Base-by-base conservation (phyloP, 257 asterid genomes). In the Salvia hispanica region DNA sequence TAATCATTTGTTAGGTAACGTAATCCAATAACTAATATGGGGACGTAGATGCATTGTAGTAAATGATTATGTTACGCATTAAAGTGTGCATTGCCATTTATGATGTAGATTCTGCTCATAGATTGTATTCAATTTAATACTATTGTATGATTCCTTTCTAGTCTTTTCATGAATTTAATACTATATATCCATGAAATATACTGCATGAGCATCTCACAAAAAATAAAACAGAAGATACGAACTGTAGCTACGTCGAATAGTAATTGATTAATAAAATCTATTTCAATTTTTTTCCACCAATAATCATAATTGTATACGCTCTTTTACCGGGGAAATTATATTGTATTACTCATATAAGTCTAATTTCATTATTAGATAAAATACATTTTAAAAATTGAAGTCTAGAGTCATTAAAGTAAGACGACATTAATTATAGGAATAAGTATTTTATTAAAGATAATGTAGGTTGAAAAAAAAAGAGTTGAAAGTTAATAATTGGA, bases 1-100 rank as follows among this genome's bases (percentile, higher is more conserved):
- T 76, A 70, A 80, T 80, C 79, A 76, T 79, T 79, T 65, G 81
- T 36, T 59, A 62, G 58, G 31, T 18, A 57, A 48, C 39, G 37
- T 74, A 77, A 66, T 47, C 75, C 57, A 63, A 51, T 51, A 9
- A 67, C 14, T 10, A 12, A 11, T 69, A 28, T 15, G 9, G 67
- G 54, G 54, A 45, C 67, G 67, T 45, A 62, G 56, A 62, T 62
- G 55, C 67, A 62, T 25, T 61, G 37, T 60, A 25, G 31, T 25
- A 25, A 25, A 16, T 59, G 9, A 37, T 58, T 36, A 14, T 37
- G 31, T 14, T 58, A 39, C 25, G 15, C 25, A 33, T 33, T 2
- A 57, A 57, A 25, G 31, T 25, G 31, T 25, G 5, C 13, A 36
- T 18, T 40, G 9, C 45, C 11, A 31, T 14, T 6, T 3, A 13